Percentiles rank a stretch among this genome's conserved stretches.
phyloP scores from a whole-genome alignment of 225 moss, liverwort and hornwort genomes.

The Bryum argenteum region DNA sequence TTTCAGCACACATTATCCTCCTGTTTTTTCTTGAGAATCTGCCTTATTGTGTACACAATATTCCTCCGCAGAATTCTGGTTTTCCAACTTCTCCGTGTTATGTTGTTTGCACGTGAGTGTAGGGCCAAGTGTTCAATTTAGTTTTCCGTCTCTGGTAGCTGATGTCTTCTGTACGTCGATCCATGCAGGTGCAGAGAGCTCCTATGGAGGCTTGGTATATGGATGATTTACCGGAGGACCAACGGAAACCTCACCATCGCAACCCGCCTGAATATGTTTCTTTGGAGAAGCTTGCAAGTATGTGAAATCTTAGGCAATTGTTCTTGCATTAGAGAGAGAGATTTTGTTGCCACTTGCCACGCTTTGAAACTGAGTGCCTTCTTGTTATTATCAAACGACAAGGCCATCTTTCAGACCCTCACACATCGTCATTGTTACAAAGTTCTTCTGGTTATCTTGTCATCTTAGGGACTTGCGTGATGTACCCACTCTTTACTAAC shows the following conservation, averaged over 20 bases:
- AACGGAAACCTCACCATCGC: conserved; percentile 59
- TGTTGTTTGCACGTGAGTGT: too few species aligned
- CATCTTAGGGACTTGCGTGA: neutral
- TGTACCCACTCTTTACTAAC: neutral
- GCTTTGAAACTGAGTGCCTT: neutral
- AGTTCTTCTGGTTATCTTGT: conserved; percentile 1
- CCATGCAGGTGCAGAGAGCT: conserved; percentile 43
- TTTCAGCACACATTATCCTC: too few species aligned
- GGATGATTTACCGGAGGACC: conserved; percentile 53
- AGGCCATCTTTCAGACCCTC: neutral
- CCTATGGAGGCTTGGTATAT: conserved; percentile 69
- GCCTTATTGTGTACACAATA: too few species aligned
- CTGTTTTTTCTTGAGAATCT: too few species aligned
- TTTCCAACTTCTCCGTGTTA: too few species aligned
- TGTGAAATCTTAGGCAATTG: neutral
- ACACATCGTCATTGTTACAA: too few species aligned
- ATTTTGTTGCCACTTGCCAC: neutral
- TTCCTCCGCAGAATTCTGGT: too few species aligned
- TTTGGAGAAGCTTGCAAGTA: conserved; percentile 50
- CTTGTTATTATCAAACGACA: neutral
- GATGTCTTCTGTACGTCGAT: neutral
- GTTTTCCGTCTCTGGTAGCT: neutral
- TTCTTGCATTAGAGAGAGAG: neutral
- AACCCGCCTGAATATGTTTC: conserved; percentile 51
- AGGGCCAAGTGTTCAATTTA: neutral